Conservation (phyloP, 129 eudicot species). For the Tagetes erecta region DNA sequence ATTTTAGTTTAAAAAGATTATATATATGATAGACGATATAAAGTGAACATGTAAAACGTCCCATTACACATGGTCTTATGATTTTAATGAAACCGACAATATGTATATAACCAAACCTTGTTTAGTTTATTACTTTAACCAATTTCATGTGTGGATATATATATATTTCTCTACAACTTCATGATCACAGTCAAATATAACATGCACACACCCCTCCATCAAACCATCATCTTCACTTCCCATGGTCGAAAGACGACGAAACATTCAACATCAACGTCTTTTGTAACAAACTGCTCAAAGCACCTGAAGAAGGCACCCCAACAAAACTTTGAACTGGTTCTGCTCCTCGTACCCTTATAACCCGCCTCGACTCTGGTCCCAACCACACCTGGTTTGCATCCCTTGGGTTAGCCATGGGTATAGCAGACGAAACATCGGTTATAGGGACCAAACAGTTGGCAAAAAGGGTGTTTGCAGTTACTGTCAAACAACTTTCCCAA, state of each 20-base stretch:
- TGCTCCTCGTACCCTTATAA: slow-evolving; percentile 24
- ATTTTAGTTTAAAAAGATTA: too few species aligned
- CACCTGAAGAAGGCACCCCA: slow-evolving; percentile 26
- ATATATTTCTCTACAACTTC: neutral
- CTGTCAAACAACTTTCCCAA: slow-evolving; percentile 50
- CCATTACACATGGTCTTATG: too few species aligned
- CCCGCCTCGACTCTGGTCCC: slow-evolving; percentile 15
- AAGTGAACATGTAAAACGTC: too few species aligned
- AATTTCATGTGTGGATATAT: slow-evolving; percentile 1
- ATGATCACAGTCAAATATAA: neutral
- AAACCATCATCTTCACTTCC: slow-evolving; percentile 20
- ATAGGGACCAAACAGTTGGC: slow-evolving; percentile 80
- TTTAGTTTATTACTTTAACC: neutral
- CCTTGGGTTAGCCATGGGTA: slow-evolving; percentile 41
- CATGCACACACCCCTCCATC: neutral
- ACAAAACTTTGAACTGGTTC: slow-evolving; percentile 20
- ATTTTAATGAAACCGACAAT: too few species aligned
- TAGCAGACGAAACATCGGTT: slow-evolving; percentile 54
- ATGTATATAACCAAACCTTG: too few species aligned
- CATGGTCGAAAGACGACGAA: slow-evolving; percentile 33
- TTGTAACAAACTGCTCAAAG: slow-evolving; percentile 36
- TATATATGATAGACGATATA: too few species aligned
- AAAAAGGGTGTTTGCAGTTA: slow-evolving; percentile 48
- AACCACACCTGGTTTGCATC: slow-evolving; percentile 13
- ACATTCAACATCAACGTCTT: slow-evolving; percentile 37